Evolutionary conservation across 371 early-diverging fungal genomes (phyloP).

Genomic region (Choanephora cucurbitarum): DNA sequence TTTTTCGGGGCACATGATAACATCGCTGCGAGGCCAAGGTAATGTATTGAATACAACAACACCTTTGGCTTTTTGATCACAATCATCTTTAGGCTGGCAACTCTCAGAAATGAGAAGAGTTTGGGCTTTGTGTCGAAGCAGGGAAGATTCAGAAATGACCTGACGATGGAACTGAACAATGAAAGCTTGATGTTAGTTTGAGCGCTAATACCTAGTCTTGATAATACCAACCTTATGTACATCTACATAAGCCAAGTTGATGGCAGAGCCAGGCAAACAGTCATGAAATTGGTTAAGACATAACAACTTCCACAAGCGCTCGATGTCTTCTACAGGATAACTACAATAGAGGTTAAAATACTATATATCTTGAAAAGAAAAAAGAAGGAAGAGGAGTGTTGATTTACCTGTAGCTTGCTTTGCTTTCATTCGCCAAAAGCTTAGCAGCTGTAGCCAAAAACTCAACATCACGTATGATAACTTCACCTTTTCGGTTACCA

Average conservation of each 20-base stretch:
- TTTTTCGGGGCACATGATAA: slow-evolving; percentile 63
- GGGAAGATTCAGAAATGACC: slow-evolving; percentile 35
- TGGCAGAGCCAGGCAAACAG: slow-evolving; percentile 91
- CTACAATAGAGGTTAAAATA: slow-evolving; percentile 7
- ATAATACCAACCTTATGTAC: slow-evolving; percentile 57
- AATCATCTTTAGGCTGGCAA: not conserved
- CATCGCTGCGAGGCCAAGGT: slow-evolving; percentile 74
- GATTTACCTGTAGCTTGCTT: slow-evolving; percentile 12
- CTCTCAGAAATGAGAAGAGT: slow-evolving; percentile 17
- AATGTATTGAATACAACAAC: slow-evolving; percentile 80
- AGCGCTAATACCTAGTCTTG: not conserved
- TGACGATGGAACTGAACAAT: slow-evolving; percentile 40
- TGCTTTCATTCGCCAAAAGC: slow-evolving; percentile 16
- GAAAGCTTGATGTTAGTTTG: slow-evolving; percentile 2
- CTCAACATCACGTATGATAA: slow-evolving; percentile 85
- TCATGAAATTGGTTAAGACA: slow-evolving; percentile 97
- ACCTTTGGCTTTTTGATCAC: slow-evolving; percentile 19
- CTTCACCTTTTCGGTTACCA: slow-evolving; percentile 85
- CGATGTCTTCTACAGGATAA: slow-evolving; percentile 78
- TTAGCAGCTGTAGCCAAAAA: slow-evolving; percentile 58
- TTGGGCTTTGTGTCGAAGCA: slow-evolving; percentile 41
- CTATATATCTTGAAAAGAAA: too few species aligned
- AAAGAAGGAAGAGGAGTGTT: not conserved
- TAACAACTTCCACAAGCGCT: slow-evolving; percentile 87
- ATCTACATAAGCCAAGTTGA: slow-evolving; percentile 89